Conservation (phyloP, 2,329 filamentous ascomycete species). For the Leptographium lundbergii region DNA sequence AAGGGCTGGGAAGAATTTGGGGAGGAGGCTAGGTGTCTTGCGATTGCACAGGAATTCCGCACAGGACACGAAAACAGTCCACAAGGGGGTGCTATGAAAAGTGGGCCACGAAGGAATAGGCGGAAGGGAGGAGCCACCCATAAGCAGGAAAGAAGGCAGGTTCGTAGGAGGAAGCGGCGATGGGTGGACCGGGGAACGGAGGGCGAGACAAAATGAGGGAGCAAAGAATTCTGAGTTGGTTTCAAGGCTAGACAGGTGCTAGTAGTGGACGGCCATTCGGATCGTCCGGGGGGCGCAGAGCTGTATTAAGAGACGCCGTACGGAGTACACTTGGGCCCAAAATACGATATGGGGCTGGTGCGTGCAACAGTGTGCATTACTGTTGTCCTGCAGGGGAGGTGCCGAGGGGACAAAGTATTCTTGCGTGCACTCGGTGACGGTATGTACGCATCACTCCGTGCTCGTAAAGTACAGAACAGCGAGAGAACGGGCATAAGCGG, state of each 20-base stretch:
- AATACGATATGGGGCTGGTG: neutral
- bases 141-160: neutral
- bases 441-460: too few relatives aligned
- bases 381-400: neutral
- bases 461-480: neutral
- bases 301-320: neutral
- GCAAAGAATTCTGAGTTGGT: neutral
- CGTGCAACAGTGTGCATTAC: neutral
- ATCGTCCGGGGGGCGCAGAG: neutral
- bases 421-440: too few relatives aligned
- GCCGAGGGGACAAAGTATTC: neutral
- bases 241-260: neutral
- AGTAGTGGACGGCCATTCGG: neutral
- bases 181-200: neutral
- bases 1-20: slow-evolving; percentile 3
- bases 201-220: neutral
- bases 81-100: neutral
- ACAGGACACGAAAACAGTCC: slow-evolving; percentile 2
- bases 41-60: slow-evolving; percentile 1
- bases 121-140: neutral
- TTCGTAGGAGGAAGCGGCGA: neutral
- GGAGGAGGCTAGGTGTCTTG: neutral
- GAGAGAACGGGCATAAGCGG: neutral
- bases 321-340: neutral
- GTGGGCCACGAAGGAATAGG: neutral